These are phyloP conservation scores for Chenopodium suecicum DNA, from an alignment of 148 eudicot species.

Conservation along the genomic window DNA sequence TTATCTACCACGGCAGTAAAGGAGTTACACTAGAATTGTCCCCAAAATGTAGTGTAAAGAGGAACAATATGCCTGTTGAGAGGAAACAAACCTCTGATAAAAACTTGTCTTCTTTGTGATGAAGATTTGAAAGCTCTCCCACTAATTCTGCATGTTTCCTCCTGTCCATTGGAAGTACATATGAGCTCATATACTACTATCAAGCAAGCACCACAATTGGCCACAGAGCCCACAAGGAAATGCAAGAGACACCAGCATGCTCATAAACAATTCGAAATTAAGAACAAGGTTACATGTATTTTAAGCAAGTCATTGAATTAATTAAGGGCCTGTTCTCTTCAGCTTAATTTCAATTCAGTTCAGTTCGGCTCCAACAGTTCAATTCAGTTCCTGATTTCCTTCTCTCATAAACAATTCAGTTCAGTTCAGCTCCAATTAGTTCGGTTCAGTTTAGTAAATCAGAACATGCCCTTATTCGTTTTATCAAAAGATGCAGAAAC, in stretches of 20 bases:
- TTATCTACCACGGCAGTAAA: background rate
- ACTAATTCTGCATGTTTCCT: slow-evolving; percentile 89
- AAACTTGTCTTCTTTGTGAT: slow-evolving; percentile 90
- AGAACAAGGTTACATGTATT: background rate
- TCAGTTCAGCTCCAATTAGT: too few species aligned
- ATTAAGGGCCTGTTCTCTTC: background rate
- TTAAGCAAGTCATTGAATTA: background rate
- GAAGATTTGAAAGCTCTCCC: slow-evolving; percentile 91
- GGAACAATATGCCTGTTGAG: background rate
- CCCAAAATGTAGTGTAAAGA: background rate
- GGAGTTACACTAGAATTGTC: background rate
- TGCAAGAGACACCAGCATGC: background rate
- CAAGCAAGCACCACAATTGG: background rate
- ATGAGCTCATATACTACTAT: background rate
- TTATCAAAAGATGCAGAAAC: background rate
- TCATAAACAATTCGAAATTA: background rate
- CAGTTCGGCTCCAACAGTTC: too few species aligned
- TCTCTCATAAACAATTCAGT: too few species aligned
- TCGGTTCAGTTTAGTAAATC: too few species aligned
- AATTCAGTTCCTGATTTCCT: too few species aligned
- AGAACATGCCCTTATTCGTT: background rate
- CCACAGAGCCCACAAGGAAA: background rate
- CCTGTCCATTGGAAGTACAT: slow-evolving; percentile 43
- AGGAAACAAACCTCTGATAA: slow-evolving; percentile 76
- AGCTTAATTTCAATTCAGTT: too few species aligned